Evolutionary conservation across 805 yeast species (phyloP).

Genomic region (Martiniozyma abietophila): DNA sequence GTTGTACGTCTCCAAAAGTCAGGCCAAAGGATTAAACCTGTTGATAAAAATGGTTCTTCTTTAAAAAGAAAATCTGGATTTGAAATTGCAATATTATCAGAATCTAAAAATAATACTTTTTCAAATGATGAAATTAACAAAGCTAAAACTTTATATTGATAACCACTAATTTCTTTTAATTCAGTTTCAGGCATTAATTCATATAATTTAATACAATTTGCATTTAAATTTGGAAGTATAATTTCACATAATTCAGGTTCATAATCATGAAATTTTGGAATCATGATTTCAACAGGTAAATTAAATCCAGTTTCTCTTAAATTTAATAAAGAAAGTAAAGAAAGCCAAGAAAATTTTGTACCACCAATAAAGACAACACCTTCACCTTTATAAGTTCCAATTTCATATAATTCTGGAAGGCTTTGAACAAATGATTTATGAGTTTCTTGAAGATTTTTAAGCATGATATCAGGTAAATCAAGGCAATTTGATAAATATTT

Average conservation of each 20-base stretch:
- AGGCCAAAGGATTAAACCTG: conserved; percentile 50
- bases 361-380: conserved; percentile 76
- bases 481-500: conserved; percentile 42
- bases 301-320: conserved; percentile 36
- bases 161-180: conserved; percentile 28
- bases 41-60: conserved; percentile 41
- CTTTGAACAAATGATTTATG: conserved; percentile 37
- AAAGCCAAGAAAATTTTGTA: conserved; percentile 56
- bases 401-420: conserved; percentile 25
- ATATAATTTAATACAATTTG: conserved; percentile 47
- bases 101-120: conserved; percentile 40
- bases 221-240: conserved; percentile 39
- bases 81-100: conserved; percentile 42
- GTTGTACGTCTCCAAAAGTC: conserved; percentile 53
- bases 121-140: conserved; percentile 44
- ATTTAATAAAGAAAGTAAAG: conserved; percentile 43
- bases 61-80: conserved; percentile 45
- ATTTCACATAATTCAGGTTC: conserved; percentile 29
- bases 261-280: conserved; percentile 33
- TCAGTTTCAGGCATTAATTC: conserved; percentile 37
- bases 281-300: conserved; percentile 37
- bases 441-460: conserved; percentile 34
- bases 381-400: conserved; percentile 34
- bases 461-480: conserved; percentile 35
- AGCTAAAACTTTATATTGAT: conserved; percentile 41